A percentile compares a stretch with the other conserved stretches of the same genome.
These are phyloP conservation scores for Medicago lupulina DNA, from an alignment of 306 rosid species.

Conservation along the genomic window DNA sequence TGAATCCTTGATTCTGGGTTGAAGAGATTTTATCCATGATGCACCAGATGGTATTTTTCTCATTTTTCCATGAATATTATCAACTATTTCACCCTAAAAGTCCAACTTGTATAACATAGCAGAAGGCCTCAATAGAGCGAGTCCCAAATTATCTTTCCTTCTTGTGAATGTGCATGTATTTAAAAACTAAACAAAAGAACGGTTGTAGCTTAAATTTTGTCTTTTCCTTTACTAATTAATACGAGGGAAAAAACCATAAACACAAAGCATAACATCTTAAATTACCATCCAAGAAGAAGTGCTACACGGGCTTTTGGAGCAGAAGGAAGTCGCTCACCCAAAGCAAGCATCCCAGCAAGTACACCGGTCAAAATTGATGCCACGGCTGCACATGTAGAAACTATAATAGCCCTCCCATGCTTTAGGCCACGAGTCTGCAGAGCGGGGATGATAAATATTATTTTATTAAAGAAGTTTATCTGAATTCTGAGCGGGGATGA, in stretches of 20 bases:
- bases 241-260: background rate
- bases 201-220: background rate
- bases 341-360: slow-evolving; percentile 96
- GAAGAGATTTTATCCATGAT: no score
- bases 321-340: slow-evolving; percentile 89
- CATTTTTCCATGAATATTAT: no score
- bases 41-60: no score
- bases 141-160: background rate
- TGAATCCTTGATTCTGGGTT: no score
- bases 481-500: background rate
- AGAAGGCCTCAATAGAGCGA: no score
- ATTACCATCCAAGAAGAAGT: slow-evolving; percentile 95
- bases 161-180: background rate
- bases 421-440: slow-evolving; percentile 90
- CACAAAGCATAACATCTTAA: slow-evolving; percentile 31
- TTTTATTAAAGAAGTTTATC: slow-evolving; percentile 8
- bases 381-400: slow-evolving; percentile 95
- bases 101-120: no score
- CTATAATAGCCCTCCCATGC: slow-evolving; percentile 93
- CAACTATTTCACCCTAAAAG: no score
- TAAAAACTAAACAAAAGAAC: background rate
- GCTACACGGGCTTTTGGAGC: slow-evolving; percentile 79
- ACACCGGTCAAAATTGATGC: slow-evolving; percentile 97
- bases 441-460: slow-evolving; percentile 30
- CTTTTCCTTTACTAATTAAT: background rate